Evolutionary conservation across 2,329 filamentous ascomycete genomes (phyloP).

Genomic region (Metarhizium sp.): DNA sequence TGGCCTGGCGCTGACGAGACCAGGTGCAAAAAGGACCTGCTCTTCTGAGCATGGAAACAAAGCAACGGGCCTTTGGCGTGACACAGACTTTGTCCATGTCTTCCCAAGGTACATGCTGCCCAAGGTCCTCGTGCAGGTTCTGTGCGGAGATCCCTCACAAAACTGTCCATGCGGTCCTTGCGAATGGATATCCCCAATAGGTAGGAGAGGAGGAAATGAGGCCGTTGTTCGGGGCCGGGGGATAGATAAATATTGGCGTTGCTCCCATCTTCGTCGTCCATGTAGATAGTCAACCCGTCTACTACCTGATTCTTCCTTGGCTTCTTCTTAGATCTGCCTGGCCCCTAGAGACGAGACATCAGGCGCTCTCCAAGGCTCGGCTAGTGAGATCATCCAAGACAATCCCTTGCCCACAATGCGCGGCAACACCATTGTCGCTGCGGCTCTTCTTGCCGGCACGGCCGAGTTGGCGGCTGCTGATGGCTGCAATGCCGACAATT

Average conservation of each 20-base stretch:
- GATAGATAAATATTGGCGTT: not conserved
- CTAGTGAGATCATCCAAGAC: not conserved
- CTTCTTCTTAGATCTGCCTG: not conserved
- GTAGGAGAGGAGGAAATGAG: not conserved
- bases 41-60: not conserved
- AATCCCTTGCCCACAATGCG: constrained; percentile 1
- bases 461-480: constrained; percentile 1
- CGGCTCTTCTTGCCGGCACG: constrained; percentile 4
- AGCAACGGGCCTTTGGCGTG: not conserved
- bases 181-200: not conserved
- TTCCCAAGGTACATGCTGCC: not conserved
- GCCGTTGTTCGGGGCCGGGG: not conserved
- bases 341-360: not conserved
- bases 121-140: not conserved
- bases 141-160: not conserved
- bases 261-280: not conserved
- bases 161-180: not conserved
- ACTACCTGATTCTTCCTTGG: not conserved
- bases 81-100: not conserved
- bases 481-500: constrained; percentile 26
- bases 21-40: not conserved
- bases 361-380: not conserved
- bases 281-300: not conserved
- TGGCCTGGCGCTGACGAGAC: not conserved
- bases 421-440: constrained; percentile 1